Evolutionary conservation across 176 grass and related monocot genomes (phyloP).

Genomic region (Typha latifolia): DNA sequence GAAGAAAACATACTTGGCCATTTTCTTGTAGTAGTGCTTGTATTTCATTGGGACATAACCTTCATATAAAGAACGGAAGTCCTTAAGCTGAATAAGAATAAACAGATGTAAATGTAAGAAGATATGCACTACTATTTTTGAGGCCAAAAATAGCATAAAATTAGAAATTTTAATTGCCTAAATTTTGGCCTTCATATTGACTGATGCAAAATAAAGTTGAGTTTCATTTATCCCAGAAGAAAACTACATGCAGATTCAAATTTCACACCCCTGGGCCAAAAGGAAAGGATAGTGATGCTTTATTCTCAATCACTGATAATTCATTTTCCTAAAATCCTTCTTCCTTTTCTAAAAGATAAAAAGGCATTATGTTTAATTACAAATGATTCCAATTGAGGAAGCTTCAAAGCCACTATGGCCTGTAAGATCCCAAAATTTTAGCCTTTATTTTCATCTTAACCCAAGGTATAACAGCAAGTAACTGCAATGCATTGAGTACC

Average conservation of each 20-base stretch:
- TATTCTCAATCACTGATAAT: neutral
- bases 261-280: neutral
- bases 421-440: slow-evolving; percentile 4
- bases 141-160: neutral
- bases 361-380: neutral
- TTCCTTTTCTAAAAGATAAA: neutral
- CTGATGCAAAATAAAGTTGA: neutral
- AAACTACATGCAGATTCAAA: neutral
- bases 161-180: neutral
- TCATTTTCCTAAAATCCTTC: neutral
- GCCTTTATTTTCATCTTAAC: neutral
- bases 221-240: neutral
- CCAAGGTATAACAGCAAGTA: neutral
- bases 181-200: neutral
- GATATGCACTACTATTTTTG: slow-evolving; percentile 11
- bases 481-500: slow-evolving; percentile 31
- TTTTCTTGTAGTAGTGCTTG: slow-evolving; percentile 93
- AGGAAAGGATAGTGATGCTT: neutral
- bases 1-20: slow-evolving; percentile 68
- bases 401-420: too few species aligned
- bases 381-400: too few species aligned
- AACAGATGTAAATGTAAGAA: slow-evolving; percentile 10
- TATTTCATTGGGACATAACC: slow-evolving; percentile 97
- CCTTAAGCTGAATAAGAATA: slow-evolving; percentile 73
- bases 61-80: slow-evolving; percentile 64